Evolutionary conservation across 179 eudicot species (phyloP).

Genomic region (Nepenthes alata): DNA sequence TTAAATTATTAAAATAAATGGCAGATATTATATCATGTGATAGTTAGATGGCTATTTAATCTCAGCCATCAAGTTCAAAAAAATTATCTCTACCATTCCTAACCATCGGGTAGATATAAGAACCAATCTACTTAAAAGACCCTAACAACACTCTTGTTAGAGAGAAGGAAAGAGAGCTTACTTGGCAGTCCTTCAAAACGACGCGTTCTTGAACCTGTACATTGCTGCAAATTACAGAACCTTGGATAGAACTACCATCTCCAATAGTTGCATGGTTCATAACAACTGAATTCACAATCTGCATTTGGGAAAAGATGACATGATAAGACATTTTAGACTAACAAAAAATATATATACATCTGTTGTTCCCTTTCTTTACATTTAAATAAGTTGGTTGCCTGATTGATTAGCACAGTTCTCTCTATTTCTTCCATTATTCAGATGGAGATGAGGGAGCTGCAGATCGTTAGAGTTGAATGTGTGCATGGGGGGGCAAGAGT

Average conservation of each 20-base stretch:
- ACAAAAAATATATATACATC: not conserved
- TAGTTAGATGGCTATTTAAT: too few species aligned
- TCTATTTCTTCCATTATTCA: too few species aligned
- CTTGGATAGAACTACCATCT: conserved; percentile 93
- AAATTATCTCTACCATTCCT: too few species aligned
- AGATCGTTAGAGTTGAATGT: too few species aligned
- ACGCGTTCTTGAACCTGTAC: conserved; percentile 87
- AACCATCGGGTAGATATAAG: too few species aligned
- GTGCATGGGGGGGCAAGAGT: too few species aligned
- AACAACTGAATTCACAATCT: conserved; percentile 83
- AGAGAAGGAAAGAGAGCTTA: conserved; percentile 10
- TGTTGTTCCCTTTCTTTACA: too few species aligned
- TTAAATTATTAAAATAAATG: not conserved
- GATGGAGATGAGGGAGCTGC: too few species aligned
- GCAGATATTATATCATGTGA: not conserved
- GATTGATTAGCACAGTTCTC: too few species aligned
- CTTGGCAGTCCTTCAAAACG: conserved; percentile 86
- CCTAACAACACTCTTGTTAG: not conserved
- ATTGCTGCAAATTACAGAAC: conserved; percentile 84
- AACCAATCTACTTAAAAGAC: too few species aligned
- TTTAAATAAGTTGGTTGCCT: too few species aligned
- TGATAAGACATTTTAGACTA: not conserved
- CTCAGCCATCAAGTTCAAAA: too few species aligned
- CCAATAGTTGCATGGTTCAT: conserved; percentile 82
- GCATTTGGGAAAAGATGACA: conserved; percentile 8